Base-by-base conservation (phyloP, 768 basidiomycete genomes). In the Tricholoma hemisulphureum region DNA sequence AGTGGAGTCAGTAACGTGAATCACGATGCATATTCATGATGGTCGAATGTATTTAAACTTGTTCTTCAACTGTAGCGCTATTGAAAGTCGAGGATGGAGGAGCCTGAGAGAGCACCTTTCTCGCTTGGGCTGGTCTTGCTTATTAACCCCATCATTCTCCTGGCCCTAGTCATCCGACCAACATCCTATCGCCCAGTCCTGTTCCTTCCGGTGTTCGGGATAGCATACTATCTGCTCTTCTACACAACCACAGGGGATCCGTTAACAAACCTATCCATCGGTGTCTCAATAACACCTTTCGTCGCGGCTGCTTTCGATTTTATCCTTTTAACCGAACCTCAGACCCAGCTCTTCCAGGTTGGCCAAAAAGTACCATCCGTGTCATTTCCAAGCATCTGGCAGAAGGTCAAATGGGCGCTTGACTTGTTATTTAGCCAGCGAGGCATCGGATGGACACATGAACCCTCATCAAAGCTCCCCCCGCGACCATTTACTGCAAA, bases 361-460 rank as follows among this genome's bases (percentile, higher is more conserved):
- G 65, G 67, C 28, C 62, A 65, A 37, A 58, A 21, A 13, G 21
- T 21, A 28, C 60, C 59, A 21, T 50, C 61, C 4, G 37, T 56
- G 9, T 51, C 50, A 6, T 43, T 56, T 26, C 50, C 67, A 0
- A 53, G 35, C n/a, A 58, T 70, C 31, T 58, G 53, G 23, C 23
- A 61, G 9, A 64, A 72, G 8, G n/a, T 71, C 3, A 53, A 53
- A 37, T 76, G 75, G 74, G 68, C 71, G 21, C 55, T 67, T 18
- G 61, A 67, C 39, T 63, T 76, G 14, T 65, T 68, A 37, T 60
- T 63, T 34, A 74, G 68, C 37, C 67, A 71, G 1, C 67, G 75
- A 31, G 73, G 75, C 14, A 66, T 77, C 7, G 69, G 73, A 29
- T 76, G 73, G 73, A 61, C 66, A 16, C 71, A 73, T 41, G 70